Conservation (phyloP, 139 green algal genomes). For the Auxenochlorella protothecoides region DNA sequence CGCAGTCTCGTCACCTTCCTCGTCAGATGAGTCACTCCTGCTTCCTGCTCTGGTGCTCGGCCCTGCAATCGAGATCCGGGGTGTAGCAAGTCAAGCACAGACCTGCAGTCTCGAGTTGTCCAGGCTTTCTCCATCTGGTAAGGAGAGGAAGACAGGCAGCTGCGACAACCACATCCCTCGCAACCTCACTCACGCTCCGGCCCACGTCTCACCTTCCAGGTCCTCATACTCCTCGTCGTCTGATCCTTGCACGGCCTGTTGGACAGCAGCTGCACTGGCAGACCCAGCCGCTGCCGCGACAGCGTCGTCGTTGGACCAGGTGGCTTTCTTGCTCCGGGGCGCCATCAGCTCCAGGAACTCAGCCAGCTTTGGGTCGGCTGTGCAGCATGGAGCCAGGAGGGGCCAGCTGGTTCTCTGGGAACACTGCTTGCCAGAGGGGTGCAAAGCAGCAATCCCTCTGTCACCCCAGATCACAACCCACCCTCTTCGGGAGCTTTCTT, state of each 20-base stretch:
- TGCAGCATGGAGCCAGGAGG: not conserved
- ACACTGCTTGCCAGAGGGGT: too few relatives aligned
- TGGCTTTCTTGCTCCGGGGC: slow-evolving; percentile 51
- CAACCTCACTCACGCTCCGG: too few relatives aligned
- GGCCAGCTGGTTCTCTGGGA: too few relatives aligned
- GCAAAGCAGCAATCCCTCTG: too few relatives aligned
- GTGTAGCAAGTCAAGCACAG: too few relatives aligned
- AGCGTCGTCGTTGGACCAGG: slow-evolving; percentile 83
- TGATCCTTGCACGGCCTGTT: slow-evolving; percentile 9
- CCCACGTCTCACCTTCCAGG: not conserved
- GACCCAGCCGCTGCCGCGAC: not conserved
- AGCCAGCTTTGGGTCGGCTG: slow-evolving; percentile 63
- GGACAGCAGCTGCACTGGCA: not conserved
- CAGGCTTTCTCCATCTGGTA: too few relatives aligned
- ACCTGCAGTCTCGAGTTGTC: too few relatives aligned
- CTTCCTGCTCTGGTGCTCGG: slow-evolving; percentile 3
- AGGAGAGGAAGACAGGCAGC: too few relatives aligned
- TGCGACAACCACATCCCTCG: too few relatives aligned
- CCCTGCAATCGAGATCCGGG: not conserved
- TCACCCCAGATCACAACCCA: too few relatives aligned
- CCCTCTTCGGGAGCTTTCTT: not conserved
- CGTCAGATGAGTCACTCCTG: slow-evolving; percentile 11
- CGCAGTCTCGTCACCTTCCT: slow-evolving; percentile 5
- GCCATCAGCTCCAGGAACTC: slow-evolving; percentile 92
- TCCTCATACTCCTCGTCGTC: slow-evolving; percentile 28